phyloP scores from a whole-genome alignment of 345 rosid genomes.

The Stellera chamaejasme region DNA sequence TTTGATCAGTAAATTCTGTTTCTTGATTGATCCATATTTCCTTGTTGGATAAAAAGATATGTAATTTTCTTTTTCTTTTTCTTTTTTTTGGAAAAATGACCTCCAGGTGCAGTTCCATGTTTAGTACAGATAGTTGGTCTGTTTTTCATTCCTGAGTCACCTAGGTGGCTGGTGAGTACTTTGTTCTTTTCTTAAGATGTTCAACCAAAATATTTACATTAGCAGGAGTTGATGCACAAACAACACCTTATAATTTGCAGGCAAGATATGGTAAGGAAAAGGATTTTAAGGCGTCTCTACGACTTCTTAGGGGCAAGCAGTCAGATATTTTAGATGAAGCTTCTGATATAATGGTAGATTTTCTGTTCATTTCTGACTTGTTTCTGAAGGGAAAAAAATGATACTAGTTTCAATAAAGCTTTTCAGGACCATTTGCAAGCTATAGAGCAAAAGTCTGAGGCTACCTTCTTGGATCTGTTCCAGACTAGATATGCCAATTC shows the following conservation, averaged over 20 bases:
- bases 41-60: too few relatives aligned
- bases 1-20: too few relatives aligned
- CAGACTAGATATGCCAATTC: constrained; percentile 7
- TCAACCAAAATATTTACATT: too few relatives aligned
- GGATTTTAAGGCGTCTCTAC: constrained; percentile 14
- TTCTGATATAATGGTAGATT: constrained; percentile 7
- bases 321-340: constrained; percentile 22
- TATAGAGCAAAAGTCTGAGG: not conserved
- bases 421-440: not conserved
- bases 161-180: constrained; percentile 44
- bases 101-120: too few relatives aligned
- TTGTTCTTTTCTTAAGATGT: too few relatives aligned
- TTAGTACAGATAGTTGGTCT: constrained; percentile 1
- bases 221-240: too few relatives aligned
- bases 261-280: constrained; percentile 19
- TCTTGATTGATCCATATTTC: too few relatives aligned
- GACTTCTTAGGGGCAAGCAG: constrained; percentile 17
- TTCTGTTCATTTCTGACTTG: not conserved
- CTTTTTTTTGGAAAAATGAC: too few relatives aligned
- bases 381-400: not conserved
- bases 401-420: not conserved
- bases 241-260: constrained; percentile 8
- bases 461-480: constrained; percentile 2
- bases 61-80: not conserved
- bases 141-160: constrained; percentile 46